Percentiles rank a stretch among this genome's conserved stretches.
These are phyloP conservation scores for Backusella macrospora DNA, from an alignment of 192 early-diverging fungal species.

Conservation along the genomic window DNA sequence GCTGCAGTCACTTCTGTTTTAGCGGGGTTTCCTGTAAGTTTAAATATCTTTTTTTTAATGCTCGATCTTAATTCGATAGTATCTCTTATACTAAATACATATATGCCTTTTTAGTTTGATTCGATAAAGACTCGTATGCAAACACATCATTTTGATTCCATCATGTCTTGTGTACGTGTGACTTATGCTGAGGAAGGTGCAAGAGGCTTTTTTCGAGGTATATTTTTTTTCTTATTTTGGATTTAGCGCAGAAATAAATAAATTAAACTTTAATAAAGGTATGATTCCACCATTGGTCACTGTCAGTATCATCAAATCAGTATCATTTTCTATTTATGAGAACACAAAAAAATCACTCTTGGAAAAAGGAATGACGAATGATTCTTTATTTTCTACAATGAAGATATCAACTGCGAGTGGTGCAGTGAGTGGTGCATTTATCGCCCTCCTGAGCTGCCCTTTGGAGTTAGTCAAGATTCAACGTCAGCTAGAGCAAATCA, in stretches of 20 bases:
- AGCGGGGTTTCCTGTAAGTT: conserved; percentile 64
- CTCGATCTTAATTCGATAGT: background rate
- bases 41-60: background rate
- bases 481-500: conserved; percentile 60
- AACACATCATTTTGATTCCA: conserved; percentile 82
- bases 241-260: conserved; percentile 20
- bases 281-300: conserved; percentile 81
- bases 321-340: conserved; percentile 91
- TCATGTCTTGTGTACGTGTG: conserved; percentile 71
- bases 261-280: conserved; percentile 33
- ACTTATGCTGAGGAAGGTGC: conserved; percentile 84
- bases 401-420: conserved; percentile 56
- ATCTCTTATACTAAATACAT: background rate
- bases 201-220: conserved; percentile 87
- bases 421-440: conserved; percentile 60
- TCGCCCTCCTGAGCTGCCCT: conserved; percentile 71
- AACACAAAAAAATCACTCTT: conserved; percentile 58
- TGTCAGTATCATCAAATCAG: conserved; percentile 80
- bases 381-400: conserved; percentile 42
- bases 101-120: conserved; percentile 65
- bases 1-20: conserved; percentile 71
- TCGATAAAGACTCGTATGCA: conserved; percentile 98
- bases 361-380: conserved; percentile 43
- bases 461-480: conserved; percentile 80
- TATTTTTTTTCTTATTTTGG: conserved; percentile 13